Evolutionary conservation across 1,284 basidiomycete genomes (phyloP).

Genomic region (Flammula alnicola): DNA sequence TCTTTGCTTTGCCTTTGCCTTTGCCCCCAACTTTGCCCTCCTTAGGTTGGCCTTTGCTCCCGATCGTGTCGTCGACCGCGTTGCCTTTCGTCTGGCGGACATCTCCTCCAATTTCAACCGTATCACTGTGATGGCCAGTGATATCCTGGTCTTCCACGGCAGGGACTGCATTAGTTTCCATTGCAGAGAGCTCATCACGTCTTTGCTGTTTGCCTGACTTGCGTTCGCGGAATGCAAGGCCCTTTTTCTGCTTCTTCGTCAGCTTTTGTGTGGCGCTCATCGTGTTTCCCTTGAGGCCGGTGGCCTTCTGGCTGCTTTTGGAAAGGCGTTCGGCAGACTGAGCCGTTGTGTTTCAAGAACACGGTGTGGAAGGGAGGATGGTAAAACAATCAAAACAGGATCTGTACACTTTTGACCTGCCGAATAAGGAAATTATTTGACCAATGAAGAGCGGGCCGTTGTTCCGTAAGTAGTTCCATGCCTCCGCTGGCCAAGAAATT

Average conservation of each 20-base stretch:
- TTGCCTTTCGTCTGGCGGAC: conserved; percentile 28
- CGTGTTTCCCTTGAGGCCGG: conserved; percentile 23
- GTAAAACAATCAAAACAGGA: too few relatives aligned
- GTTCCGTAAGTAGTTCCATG: too few relatives aligned
- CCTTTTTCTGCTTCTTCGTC: conserved; percentile 91
- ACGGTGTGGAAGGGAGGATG: conserved; percentile 1
- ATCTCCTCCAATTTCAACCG: conserved; percentile 39
- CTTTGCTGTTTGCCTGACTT: conserved; percentile 52
- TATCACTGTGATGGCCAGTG: conserved; percentile 44
- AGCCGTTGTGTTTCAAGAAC: conserved; percentile 5
- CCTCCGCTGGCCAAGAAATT: too few relatives aligned
- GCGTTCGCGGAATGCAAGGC: conserved; percentile 79
- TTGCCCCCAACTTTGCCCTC: conserved; percentile 32
- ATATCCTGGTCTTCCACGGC: conserved; percentile 57
- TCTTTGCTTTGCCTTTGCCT: conserved; percentile 35
- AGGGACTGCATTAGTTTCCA: conserved; percentile 62
- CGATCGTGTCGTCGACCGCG: conserved; percentile 22
- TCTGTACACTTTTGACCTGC: conserved; percentile 1
- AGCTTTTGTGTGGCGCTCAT: conserved; percentile 51
- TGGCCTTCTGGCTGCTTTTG: conserved; percentile 4
- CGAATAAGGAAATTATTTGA: conserved; percentile 8
- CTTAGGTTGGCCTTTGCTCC: conserved; percentile 30
- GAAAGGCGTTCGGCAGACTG: conserved; percentile 8
- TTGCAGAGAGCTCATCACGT: conserved; percentile 42
- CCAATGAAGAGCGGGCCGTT: neutral